Evolutionary conservation across 345 rosid genomes (phyloP), one percentile per base, ranked within the genome.

Genomic region (Psidium friedrichsthalianum): DNA sequence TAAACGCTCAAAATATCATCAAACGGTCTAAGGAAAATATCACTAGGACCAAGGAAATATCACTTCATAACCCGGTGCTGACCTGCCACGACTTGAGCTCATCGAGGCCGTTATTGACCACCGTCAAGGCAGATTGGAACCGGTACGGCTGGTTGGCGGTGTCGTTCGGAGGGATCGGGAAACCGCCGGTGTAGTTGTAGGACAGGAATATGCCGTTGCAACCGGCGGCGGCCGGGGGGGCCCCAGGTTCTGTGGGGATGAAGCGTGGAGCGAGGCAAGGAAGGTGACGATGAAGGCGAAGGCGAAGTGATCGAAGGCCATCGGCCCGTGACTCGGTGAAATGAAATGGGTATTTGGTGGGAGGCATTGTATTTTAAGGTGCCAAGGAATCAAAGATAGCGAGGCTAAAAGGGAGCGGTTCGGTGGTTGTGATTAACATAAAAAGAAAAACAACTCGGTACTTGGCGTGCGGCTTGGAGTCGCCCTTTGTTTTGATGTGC

Each of bases 31-130:
- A 69, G 78, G 78, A 15, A 69, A 36, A 36, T 32, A 36, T 69
- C 24, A 11, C 80, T 18, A 36, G 47, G 8, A 69, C 3, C 2
- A 24, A 12, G 40, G 32, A 69, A 18, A 36, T 18, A 69, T 16
- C 44, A 42, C 44, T 44, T 36, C 47, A 69, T 36, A 8, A 69
- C 18, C 47, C 25, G 25, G 80, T 21, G 80, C 47, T 36, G 15
- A 90, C 88, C 86, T 90, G 88, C 96, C 93, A 92, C 5, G 90
- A 87, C 84, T 86, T 86, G 86, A 94, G 90, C 89, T 88, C 92
- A 4, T 88, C 82, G 8, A 82, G 88, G 7, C 93, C 94, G 53
- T 89, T 85, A 88, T 92, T 92, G 86, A 85, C 53, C 82, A 94
- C 85, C 1, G 86, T 88, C 15, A 87, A 40, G 1, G 84, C 88